Conservation (phyloP, 2,329 filamentous ascomycete genomes). For the Huntiella savannae region DNA sequence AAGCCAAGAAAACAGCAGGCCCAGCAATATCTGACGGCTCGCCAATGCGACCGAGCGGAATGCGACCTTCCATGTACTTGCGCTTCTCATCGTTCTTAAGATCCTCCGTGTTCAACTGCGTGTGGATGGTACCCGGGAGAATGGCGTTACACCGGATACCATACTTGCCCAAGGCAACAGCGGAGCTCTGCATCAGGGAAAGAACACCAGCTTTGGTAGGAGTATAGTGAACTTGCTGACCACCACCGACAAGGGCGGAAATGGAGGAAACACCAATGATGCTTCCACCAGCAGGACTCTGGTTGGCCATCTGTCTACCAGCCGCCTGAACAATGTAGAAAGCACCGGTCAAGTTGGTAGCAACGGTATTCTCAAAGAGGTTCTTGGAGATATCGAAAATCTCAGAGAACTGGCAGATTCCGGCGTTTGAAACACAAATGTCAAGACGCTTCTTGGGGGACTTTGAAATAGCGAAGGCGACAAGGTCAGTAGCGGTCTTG, state of each 20-base stretch:
- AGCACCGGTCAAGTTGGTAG: constrained; percentile 68
- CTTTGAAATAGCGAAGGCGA: constrained; percentile 42
- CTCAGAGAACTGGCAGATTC: constrained; percentile 73
- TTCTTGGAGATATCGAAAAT: constrained; percentile 57
- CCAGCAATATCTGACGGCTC: constrained; percentile 60
- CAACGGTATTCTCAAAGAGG: constrained; percentile 52
- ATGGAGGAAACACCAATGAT: constrained; percentile 65
- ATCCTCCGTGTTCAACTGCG: constrained; percentile 70
- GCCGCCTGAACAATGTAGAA: constrained; percentile 78
- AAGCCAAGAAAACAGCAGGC: constrained; percentile 69
- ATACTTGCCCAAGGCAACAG: constrained; percentile 58
- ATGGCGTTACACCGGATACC: constrained; percentile 68
- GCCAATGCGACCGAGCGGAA: constrained; percentile 60
- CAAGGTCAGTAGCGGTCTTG: constrained; percentile 48
- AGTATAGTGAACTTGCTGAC: constrained; percentile 66
- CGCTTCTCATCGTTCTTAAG: constrained; percentile 54
- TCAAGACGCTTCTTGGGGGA: constrained; percentile 41
- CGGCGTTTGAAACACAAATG: constrained; percentile 75
- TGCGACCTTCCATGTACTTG: constrained; percentile 61
- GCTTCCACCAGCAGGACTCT: constrained; percentile 49
- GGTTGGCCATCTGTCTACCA: constrained; percentile 57
- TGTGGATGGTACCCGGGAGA: constrained; percentile 65
- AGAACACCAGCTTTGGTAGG: constrained; percentile 72
- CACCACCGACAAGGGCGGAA: constrained; percentile 58
- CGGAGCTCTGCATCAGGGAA: constrained; percentile 66